Base-by-base conservation (phyloP, 192 early-diverging fungal species). In the Pilaira anomala region DNA sequence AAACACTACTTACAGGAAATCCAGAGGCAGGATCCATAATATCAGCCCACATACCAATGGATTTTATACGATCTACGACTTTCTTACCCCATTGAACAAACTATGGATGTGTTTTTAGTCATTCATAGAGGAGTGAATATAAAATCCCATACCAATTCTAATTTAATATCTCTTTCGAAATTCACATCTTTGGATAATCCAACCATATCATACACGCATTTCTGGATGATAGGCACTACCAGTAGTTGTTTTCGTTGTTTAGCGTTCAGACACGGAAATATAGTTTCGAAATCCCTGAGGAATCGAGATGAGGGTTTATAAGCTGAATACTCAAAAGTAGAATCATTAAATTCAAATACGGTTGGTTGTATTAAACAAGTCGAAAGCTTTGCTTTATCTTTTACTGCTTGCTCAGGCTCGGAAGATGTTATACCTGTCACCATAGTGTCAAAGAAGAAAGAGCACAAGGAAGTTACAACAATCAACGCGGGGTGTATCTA, bases 11-110 rank as follows among this genome's bases (percentile, higher is more conserved):
- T 83, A 87, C 87, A 3, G 91, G 87, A 65, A 80, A 91, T 5
- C 95, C 95, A 16, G 91, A 93, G 46, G 91, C 89, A 18, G 95
- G 95, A 67, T 97, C 95, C 36, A 91, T 94, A 42, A 94, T 71
- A 72, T 97, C 95, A 0, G 90, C 90, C 93, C 93, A 97, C 79
- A 86, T 80, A 6, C 87, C 90, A 28, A 71, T 56, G 18, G 73
- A 59, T 40, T 76, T 71, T 25, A 93, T 69, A 5, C 77, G 69
- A 6, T 76, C 46, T 28, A 87, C 79, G 3, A 93, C 63, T 16
- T 72, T 68, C 42, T 78, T 79, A 19, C 84, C 88, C 88, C 88
- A 93, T 18, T 78, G 68, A 54, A 89, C 79, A 71, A 93, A 92
- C 84, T 90, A 46, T 14, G 44, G 18, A 13, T 46, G 5, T 46